phyloP scores from a whole-genome alignment of 768 basidiomycete species.

The Mycena epipterygia region DNA sequence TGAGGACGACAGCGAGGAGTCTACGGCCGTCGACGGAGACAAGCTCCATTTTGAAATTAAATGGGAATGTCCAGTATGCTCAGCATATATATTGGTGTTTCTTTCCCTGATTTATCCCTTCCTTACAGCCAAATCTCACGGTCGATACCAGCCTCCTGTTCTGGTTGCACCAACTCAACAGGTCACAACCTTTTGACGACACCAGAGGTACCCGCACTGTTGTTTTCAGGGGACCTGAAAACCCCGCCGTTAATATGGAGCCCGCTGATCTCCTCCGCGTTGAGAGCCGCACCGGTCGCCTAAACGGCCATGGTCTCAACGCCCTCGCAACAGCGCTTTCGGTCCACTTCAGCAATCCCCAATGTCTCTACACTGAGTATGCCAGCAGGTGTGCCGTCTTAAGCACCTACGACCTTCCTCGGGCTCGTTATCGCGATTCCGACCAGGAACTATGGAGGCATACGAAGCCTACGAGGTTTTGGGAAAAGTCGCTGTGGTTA shows the following conservation, averaged over 20 bases:
- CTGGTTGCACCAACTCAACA: not conserved
- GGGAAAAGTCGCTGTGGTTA: constrained; percentile 50
- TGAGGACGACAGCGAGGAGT: not conserved
- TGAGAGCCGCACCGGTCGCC: not conserved
- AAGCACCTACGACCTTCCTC: constrained; percentile 36
- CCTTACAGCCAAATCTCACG: not conserved
- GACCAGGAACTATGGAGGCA: constrained; percentile 41
- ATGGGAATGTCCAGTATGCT: not conserved
- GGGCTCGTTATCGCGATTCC: constrained; percentile 30
- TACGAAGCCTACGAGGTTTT: constrained; percentile 37
- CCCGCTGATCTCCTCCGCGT: constrained; percentile 19
- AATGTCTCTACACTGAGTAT: not conserved
- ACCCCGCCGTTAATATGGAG: not conserved
- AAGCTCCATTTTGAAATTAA: not conserved
- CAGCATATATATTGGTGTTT: not conserved
- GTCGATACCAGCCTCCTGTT: not conserved
- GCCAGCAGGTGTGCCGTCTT: constrained; percentile 28
- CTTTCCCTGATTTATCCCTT: not conserved
- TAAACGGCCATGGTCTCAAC: constrained; percentile 46
- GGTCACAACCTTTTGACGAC: not conserved
- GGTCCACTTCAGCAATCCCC: not conserved
- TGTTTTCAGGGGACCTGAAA: not conserved
- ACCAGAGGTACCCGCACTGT: not conserved
- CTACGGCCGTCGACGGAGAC: not conserved
- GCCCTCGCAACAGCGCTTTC: constrained; percentile 39